Evolutionary conservation across 179 eudicot genomes (phyloP).

Genomic region (Monotropa hypopitys): DNA sequence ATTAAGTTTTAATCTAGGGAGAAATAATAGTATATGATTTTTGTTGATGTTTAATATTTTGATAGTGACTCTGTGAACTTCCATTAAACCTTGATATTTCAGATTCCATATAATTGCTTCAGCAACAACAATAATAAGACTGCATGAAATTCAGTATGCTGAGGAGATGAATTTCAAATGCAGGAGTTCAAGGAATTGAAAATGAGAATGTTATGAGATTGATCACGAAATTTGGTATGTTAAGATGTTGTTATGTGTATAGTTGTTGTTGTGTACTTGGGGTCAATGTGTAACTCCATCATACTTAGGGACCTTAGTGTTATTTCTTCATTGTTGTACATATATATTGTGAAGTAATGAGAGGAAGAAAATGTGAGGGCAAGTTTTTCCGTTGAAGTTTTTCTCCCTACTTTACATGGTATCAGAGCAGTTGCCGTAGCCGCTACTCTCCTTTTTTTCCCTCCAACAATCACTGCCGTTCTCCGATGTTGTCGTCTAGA

Average conservation of each 20-base stretch:
- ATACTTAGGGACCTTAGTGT: too few species aligned
- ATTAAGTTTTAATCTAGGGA: not conserved
- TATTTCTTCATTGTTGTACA: too few species aligned
- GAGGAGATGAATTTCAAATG: conserved; percentile 8
- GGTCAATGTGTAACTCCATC: too few species aligned
- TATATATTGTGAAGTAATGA: too few species aligned
- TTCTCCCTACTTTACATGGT: too few species aligned
- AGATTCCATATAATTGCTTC: not conserved
- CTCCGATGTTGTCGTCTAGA: too few species aligned
- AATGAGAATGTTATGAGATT: conserved; percentile 69
- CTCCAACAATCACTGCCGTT: too few species aligned
- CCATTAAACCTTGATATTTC: not conserved
- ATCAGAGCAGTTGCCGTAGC: too few species aligned
- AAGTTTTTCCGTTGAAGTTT: too few species aligned
- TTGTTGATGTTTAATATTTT: not conserved
- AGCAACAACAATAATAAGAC: not conserved
- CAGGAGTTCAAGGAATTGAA: conserved; percentile 93
- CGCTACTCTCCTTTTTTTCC: too few species aligned
- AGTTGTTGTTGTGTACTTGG: too few species aligned
- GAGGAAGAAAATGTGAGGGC: too few species aligned
- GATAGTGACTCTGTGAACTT: not conserved
- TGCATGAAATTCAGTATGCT: not conserved
- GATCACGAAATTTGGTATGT: conserved; percentile 70
- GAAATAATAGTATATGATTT: not conserved
- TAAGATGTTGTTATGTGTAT: not conserved